These are phyloP conservation scores for Cyberlindnera euphorbiiphila DNA, from an alignment of 805 yeast species.

Conservation along the genomic window DNA sequence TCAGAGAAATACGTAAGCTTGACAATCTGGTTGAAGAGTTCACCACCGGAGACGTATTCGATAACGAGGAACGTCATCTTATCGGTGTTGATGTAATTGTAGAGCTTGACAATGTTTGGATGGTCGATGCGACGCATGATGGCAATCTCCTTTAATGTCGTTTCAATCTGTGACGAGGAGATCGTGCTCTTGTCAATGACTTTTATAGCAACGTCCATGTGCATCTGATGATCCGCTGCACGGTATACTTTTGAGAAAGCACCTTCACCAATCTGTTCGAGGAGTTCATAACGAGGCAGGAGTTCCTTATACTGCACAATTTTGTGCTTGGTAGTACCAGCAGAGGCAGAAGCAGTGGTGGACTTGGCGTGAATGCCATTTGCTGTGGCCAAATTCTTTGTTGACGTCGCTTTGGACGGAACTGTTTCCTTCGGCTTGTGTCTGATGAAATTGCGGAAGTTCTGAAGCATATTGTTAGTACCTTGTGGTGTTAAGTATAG, in stretches of 20 bases:
- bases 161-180: constrained; percentile 56
- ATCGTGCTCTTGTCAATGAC: constrained; percentile 66
- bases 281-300: constrained; percentile 34
- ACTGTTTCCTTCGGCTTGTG: constrained; percentile 9
- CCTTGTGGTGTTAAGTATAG: not conserved
- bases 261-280: constrained; percentile 69
- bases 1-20: constrained; percentile 52
- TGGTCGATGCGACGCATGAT: constrained; percentile 66
- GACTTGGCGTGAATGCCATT: not conserved
- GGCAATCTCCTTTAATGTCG: constrained; percentile 76
- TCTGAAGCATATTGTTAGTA: constrained; percentile 10
- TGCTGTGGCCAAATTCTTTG: not conserved
- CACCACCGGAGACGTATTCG: constrained; percentile 59
- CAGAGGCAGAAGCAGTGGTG: not conserved
- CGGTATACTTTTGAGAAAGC: constrained; percentile 75
- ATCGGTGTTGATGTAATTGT: constrained; percentile 62
- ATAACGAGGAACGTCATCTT: constrained; percentile 51
- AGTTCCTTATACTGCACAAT: constrained; percentile 21
- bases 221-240: constrained; percentile 36
- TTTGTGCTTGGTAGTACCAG: too few relatives aligned
- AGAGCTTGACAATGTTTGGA: constrained; percentile 59
- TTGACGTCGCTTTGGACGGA: not conserved
- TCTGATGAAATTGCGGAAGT: constrained; percentile 14
- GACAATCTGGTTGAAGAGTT: constrained; percentile 71
- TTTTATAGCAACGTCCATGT: constrained; percentile 43